Conservation (phyloP, 2,329 filamentous ascomycete species). For the Arthrobotrys iridis region DNA sequence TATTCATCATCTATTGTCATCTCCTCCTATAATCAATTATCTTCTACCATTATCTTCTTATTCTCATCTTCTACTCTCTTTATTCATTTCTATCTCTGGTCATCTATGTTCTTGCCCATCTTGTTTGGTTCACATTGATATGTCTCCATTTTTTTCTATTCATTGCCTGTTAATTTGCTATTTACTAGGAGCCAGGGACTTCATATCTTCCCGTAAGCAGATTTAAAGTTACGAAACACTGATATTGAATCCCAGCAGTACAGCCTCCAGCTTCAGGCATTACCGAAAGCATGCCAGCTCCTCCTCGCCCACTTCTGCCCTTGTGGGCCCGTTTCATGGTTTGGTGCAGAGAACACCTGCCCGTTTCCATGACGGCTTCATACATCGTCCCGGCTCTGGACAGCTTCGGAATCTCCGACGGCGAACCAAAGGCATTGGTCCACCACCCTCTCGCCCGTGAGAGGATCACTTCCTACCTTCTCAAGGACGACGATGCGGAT, state of each 20-base stretch:
- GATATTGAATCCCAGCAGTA: not conserved
- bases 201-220: too few species aligned
- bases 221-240: too few species aligned
- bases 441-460: conserved; percentile 33
- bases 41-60: too few species aligned
- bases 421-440: conserved; percentile 2
- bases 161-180: too few species aligned
- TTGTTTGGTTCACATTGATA: too few species aligned
- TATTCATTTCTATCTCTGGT: too few species aligned
- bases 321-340: not conserved
- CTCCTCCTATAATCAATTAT: too few species aligned
- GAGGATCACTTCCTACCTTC: conserved; percentile 19
- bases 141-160: too few species aligned
- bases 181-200: too few species aligned
- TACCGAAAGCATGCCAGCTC: not conserved
- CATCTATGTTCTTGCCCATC: too few species aligned
- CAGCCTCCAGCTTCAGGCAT: not conserved
- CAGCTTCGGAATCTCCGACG: conserved; percentile 5
- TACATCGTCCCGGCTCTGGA: conserved; percentile 4
- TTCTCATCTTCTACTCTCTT: too few species aligned
- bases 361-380: not conserved
- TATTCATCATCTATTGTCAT: too few species aligned
- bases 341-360: not conserved
- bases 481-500: conserved; percentile 13
- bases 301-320: not conserved